Percentiles rank a stretch among this genome's conserved stretches.
Conservation (phyloP, 257 asterid genomes). For the Ballota nigra region DNA sequence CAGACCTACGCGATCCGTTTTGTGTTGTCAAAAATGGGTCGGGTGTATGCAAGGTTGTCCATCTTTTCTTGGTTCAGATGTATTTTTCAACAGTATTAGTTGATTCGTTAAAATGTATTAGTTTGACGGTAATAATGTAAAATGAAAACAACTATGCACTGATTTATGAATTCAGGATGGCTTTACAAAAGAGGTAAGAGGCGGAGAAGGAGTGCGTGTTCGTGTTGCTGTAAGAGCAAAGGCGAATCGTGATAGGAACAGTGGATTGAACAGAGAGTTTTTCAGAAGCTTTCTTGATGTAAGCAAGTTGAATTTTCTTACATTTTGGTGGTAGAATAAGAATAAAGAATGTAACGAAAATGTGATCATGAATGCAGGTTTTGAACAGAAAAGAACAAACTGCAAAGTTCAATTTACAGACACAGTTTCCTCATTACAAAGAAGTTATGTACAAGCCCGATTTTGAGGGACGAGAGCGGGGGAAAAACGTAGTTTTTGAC, state of each 20-base stretch:
- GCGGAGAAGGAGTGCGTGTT: slow-evolving; percentile 55
- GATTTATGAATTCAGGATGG: slow-evolving; percentile 75
- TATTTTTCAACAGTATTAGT: too few relatives aligned
- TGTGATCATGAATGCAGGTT: slow-evolving; percentile 41
- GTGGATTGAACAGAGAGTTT: slow-evolving; percentile 49
- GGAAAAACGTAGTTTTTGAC: slow-evolving; percentile 73
- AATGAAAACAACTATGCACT: background rate
- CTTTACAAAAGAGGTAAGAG: slow-evolving; percentile 49
- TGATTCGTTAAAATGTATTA: too few relatives aligned
- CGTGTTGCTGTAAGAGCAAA: slow-evolving; percentile 84
- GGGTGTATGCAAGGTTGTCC: slow-evolving; percentile 74
- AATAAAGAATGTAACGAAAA: too few relatives aligned
- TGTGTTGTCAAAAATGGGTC: slow-evolving; percentile 57
- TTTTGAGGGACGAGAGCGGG: slow-evolving; percentile 42
- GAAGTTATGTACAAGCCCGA: slow-evolving; percentile 56
- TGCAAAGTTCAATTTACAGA: slow-evolving; percentile 65
- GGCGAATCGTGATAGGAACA: slow-evolving; percentile 46
- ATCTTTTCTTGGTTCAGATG: background rate
- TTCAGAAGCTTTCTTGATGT: slow-evolving; percentile 68
- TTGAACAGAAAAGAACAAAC: slow-evolving; percentile 49
- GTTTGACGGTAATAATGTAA: too few relatives aligned
- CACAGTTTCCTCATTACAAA: slow-evolving; percentile 53
- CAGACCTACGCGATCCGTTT: slow-evolving; percentile 67
- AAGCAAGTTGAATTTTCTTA: slow-evolving; percentile 19
- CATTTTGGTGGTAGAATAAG: background rate